Percentiles rank a stretch among this genome's conserved stretches.
Conservation (phyloP, 2,329 filamentous ascomycete species). For the Chaetothyriales sp. region DNA sequence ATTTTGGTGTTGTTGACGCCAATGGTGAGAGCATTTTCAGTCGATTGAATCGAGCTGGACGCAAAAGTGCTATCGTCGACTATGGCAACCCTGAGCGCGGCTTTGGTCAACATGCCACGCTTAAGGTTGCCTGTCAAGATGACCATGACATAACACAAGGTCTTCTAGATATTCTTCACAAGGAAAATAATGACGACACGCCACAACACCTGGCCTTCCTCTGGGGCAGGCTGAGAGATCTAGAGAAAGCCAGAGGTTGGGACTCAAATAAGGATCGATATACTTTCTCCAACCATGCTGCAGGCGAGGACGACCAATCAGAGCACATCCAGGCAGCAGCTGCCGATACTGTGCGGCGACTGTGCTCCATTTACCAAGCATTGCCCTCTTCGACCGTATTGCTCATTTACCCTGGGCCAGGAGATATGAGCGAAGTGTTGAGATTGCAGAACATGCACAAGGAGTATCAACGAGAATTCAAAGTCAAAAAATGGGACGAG, state of each 20-base stretch:
- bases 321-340: slow-evolving; percentile 33
- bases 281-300: not conserved
- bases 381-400: slow-evolving; percentile 44
- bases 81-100: slow-evolving; percentile 67
- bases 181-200: slow-evolving; percentile 15
- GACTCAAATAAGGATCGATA: slow-evolving; percentile 19
- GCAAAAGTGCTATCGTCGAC: slow-evolving; percentile 56
- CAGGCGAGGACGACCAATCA: not conserved
- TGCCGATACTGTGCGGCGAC: slow-evolving; percentile 36
- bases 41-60: slow-evolving; percentile 49
- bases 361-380: slow-evolving; percentile 40
- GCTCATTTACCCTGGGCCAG: slow-evolving; percentile 51
- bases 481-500: slow-evolving; percentile 49
- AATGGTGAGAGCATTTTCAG: slow-evolving; percentile 82
- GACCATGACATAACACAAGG: slow-evolving; percentile 46
- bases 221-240: slow-evolving; percentile 49
- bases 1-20: slow-evolving; percentile 68
- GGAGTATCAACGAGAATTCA: slow-evolving; percentile 43
- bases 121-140: slow-evolving; percentile 42
- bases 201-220: slow-evolving; percentile 36
- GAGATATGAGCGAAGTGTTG: slow-evolving; percentile 44
- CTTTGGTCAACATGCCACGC: slow-evolving; percentile 42
- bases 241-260: slow-evolving; percentile 49
- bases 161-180: slow-evolving; percentile 25
- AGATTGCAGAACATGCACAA: slow-evolving; percentile 44